Base-by-base conservation (phyloP, 805 yeast genomes). In the Candida coquimbonensis region DNA sequence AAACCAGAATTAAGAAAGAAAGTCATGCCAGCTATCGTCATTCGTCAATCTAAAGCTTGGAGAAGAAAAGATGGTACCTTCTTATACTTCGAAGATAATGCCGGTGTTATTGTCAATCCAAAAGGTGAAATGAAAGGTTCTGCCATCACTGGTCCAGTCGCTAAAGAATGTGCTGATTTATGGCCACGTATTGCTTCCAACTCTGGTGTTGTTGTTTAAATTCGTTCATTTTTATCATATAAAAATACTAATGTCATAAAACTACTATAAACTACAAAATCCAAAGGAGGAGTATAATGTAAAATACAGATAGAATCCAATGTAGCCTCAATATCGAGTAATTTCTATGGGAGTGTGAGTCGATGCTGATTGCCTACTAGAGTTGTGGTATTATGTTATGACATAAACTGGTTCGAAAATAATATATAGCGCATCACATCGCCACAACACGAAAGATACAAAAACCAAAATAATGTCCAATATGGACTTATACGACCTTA, bases 61-160 rank as follows among this genome's bases (percentile, higher is more conserved):
- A 91, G 99, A 91, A 88, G 99, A 86, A 91, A 84, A 83, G 99
- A 93, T 71, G 99, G 99, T 86, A 86, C 89, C 66, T 93, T 74
- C 90, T 88, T 93, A 75, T 93, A 93, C 88, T 93, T 93, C 67
- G 99, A 93, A 83, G 99, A 93, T 80, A 93, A 93, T 71, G 99
- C 99, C 61, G 99, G 99, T 84, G 99, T 95, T 75, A 93, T 93
- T 71, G 99, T 93, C 74, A 93, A 93, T 81, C 99, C 99, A 72
- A 93, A 93, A 93, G 99, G 99, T 82, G 99, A 93, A 79, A 93
- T 95, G 99, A 93, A 93, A 83, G 99, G 99, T 78, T 95, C 99
- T 63, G 99, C 99, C 69, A 93, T 93, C 74, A 95, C 99, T 70
- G 99, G 99, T 76, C 99, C 99, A 69, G 99, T 93, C 71, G 98